phyloP scores from a whole-genome alignment of 176 grass and related monocot genomes.

The Juncus effusus region DNA sequence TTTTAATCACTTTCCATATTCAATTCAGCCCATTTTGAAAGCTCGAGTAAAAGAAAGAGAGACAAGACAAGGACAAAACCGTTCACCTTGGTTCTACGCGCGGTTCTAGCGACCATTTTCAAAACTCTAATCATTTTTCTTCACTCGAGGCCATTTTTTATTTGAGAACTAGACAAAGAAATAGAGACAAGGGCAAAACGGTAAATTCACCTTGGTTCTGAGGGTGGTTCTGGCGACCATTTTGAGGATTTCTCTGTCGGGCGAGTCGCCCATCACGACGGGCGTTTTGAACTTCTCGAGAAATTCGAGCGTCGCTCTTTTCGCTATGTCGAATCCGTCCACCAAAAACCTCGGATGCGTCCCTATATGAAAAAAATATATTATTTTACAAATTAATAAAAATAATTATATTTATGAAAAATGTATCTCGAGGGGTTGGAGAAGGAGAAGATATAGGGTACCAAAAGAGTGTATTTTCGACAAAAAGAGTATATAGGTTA shows the following conservation, averaged over 20 bases:
- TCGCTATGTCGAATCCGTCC: slow-evolving; percentile 94
- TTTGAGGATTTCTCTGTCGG: slow-evolving; percentile 90
- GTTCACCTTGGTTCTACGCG: too few relatives aligned
- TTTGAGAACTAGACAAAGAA: background rate
- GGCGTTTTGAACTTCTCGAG: slow-evolving; percentile 83
- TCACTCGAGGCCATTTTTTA: too few relatives aligned
- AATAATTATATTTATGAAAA: background rate
- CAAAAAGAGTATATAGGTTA: too few relatives aligned
- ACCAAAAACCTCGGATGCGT: slow-evolving; percentile 92
- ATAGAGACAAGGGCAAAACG: background rate
- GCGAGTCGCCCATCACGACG: slow-evolving; percentile 70
- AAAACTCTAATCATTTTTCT: too few relatives aligned
- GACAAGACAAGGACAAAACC: too few relatives aligned
- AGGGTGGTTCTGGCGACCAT: slow-evolving; percentile 92
- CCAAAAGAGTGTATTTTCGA: too few relatives aligned
- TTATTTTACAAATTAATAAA: slow-evolving; percentile 1
- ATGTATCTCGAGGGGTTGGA: too few relatives aligned
- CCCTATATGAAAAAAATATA: slow-evolving; percentile 36
- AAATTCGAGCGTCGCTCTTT: slow-evolving; percentile 90
- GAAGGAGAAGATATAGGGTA: too few relatives aligned
- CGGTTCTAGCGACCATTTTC: too few relatives aligned
- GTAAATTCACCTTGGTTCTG: slow-evolving; percentile 69
- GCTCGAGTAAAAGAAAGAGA: too few relatives aligned
- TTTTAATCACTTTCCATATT: too few relatives aligned
- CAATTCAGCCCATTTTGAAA: too few relatives aligned